A percentile compares a stretch with the other conserved stretches of the same genome.
These are phyloP conservation scores for Coemansia sp. DNA, from an alignment of 192 early-diverging fungal species.

Conservation along the genomic window DNA sequence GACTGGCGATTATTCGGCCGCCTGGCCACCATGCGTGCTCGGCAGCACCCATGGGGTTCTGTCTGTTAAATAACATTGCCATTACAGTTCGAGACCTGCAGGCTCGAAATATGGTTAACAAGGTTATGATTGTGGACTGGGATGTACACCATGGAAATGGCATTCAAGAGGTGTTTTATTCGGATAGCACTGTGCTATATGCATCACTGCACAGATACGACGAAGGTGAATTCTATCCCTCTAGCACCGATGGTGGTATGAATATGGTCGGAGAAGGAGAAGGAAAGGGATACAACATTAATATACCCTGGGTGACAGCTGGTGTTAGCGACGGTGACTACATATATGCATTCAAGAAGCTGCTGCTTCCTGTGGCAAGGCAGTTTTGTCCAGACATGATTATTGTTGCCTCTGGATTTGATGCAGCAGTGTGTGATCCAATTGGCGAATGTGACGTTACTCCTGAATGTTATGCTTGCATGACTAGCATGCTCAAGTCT, in stretches of 20 bases:
- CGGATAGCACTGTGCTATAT: conserved; percentile 78
- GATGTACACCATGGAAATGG: conserved; percentile 96
- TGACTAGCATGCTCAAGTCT: conserved; percentile 78
- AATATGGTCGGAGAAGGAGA: conserved; percentile 62
- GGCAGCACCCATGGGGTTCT: conserved; percentile 80
- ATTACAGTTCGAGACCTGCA: conserved; percentile 72
- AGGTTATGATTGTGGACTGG: conserved; percentile 90
- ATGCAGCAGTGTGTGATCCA: conserved; percentile 80
- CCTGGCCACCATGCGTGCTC: conserved; percentile 92
- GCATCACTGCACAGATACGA: conserved; percentile 89
- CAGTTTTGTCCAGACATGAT: conserved; percentile 86
- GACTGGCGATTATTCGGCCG: conserved; percentile 85
- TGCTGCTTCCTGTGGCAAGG: conserved; percentile 79
- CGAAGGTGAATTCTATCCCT: conserved; percentile 75
- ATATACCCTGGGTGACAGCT: conserved; percentile 76
- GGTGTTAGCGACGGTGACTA: conserved; percentile 88
- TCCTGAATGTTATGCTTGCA: conserved; percentile 78
- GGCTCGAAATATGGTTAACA: conserved; percentile 42
- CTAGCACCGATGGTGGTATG: conserved; percentile 55
- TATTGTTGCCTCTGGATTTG: conserved; percentile 87
- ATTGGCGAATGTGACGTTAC: conserved; percentile 81
- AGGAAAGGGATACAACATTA: conserved; percentile 77
- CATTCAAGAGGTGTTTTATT: conserved; percentile 79
- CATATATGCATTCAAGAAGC: conserved; percentile 72
- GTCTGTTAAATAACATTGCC: conserved; percentile 87